A percentile compares a stretch with the other conserved stretches of the same genome.
Evolutionary conservation across 2,329 filamentous ascomycete species (phyloP).

Genomic region (Periconia macrospinosa): DNA sequence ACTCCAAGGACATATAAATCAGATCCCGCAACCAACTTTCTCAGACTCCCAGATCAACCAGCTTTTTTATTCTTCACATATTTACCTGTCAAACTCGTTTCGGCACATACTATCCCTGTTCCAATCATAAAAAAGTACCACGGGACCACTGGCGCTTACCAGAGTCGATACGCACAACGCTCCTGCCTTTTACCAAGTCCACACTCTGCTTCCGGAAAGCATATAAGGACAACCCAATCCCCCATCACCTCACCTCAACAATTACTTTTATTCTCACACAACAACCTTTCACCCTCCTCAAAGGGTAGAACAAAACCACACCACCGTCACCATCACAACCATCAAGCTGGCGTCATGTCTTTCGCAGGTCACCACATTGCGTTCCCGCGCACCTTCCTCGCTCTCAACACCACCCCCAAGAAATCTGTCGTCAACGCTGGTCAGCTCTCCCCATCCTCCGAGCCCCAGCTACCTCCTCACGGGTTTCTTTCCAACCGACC

Average conservation of each 20-base stretch:
- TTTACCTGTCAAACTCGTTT: neutral
- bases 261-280: slow-evolving; percentile 2
- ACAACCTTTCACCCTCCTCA: too few species aligned
- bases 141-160: slow-evolving; percentile 9
- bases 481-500: slow-evolving; percentile 42
- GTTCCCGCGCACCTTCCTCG: slow-evolving; percentile 39
- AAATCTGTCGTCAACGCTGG: slow-evolving; percentile 9
- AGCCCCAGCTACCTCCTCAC: slow-evolving; percentile 30
- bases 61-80: neutral
- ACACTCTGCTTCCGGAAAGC: neutral
- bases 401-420: slow-evolving; percentile 39
- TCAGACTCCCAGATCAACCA: neutral
- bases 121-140: slow-evolving; percentile 5
- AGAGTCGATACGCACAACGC: slow-evolving; percentile 6
- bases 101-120: neutral
- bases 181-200: neutral
- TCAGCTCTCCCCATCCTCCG: slow-evolving; percentile 13
- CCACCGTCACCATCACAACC: slow-evolving; percentile 10
- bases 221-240: neutral
- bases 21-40: neutral
- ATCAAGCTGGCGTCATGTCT: slow-evolving; percentile 38
- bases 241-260: slow-evolving; percentile 6
- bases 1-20: slow-evolving; percentile 20
- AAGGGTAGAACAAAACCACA: too few species aligned
- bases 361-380: slow-evolving; percentile 39